Base-by-base conservation (phyloP, 768 basidiomycete genomes). In the Exsudoporus frostii region DNA sequence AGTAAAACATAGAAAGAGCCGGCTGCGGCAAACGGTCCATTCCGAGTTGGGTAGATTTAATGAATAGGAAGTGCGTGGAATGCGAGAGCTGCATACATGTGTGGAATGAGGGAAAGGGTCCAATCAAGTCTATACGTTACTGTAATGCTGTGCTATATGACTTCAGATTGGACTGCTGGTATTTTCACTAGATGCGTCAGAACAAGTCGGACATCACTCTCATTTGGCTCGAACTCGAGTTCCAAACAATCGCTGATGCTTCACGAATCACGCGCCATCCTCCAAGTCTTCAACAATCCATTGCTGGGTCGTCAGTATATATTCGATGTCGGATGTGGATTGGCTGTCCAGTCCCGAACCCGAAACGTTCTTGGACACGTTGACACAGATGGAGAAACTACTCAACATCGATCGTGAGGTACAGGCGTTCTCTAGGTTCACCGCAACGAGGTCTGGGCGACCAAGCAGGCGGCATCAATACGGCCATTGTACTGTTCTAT, bases 341-440 rank as follows among this genome's bases (percentile, higher is more conserved):
- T 59, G 51, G 58, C 15, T 59, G 13, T 58, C 47, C 2, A 1
- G 37, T 5, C 0, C 27, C 14, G 56, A 53, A 25, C 50, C 57
- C 6, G 37, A 48, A 13, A n/a, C 20, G 3, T 58, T 50, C 37
- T 53, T 58, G 33, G 19, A 20, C 7, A 19, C 50, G 0, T 32
- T 57, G 30, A 8, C 15, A 40, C 14, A 37, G 43, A 58, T 58
- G 44, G 27, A 29, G 19, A 39, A 13, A 7, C 9, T 37, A 2
- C 50, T 58, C 15, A 7, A 8, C 11, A 33, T 37, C 15, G 24
- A 40, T n/a, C 51, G 15, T 15, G 51, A 58, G 0, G 29, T 14
- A 27, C 34, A 40, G n/a, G n/a, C n/a, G 11, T 34, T 43, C 10
- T 48, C 57, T 38, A 38, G 34, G n/a, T 27, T 48, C 10, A n/a